Evolutionary conservation across 2,329 filamentous ascomycete genomes (phyloP), one percentile per base, ranked within the genome.

Genomic region (Acarospora socialis): DNA sequence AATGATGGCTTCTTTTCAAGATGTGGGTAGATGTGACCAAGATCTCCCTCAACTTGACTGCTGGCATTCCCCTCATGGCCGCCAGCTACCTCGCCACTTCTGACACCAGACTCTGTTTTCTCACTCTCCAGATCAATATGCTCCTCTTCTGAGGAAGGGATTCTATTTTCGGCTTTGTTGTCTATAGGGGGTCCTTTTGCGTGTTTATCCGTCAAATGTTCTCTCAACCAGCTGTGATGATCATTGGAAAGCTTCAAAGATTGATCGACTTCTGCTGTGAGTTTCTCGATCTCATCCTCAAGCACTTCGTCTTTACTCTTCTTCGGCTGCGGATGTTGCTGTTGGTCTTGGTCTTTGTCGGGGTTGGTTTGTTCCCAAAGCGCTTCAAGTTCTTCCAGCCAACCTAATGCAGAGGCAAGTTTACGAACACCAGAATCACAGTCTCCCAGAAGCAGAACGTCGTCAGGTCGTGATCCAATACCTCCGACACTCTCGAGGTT

Each of bases 401-500:
- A 98, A 1, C 84, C 87, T 25, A 92, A 66, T 17, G 76, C 75
- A 41, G 77, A 66, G 1, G 87, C 86, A 21, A 98, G 63, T 51
- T 71, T 74, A 33, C 79, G 67, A 1, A 95, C 77, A 1, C 84
- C 83, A 0, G 64, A 63, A 52, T 98, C 87, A 51, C 86, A 94
- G 45, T 84, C 75, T 1, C 79, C 83, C 2, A 95, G 61, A 21
- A 82, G 55, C 4, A 93, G 50, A 0, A 98, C 86, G 55, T 98
- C 90, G 48, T 98, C 86, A 0, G 77, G 51, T 16, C 82, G 63
- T 5, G 66, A 67, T 1, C 90, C 90, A 21, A 98, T 52, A 13
- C 71, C 71, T 0, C 90, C 87, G 0, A 93, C 90, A 21, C 61
- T 61, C 53, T 94, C 81, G 56, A 77, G 68, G 52, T 98, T 98